These are phyloP conservation scores for Aspergillus fumigatiaffinis DNA, from an alignment of 2,329 filamentous ascomycete species.

Conservation along the genomic window DNA sequence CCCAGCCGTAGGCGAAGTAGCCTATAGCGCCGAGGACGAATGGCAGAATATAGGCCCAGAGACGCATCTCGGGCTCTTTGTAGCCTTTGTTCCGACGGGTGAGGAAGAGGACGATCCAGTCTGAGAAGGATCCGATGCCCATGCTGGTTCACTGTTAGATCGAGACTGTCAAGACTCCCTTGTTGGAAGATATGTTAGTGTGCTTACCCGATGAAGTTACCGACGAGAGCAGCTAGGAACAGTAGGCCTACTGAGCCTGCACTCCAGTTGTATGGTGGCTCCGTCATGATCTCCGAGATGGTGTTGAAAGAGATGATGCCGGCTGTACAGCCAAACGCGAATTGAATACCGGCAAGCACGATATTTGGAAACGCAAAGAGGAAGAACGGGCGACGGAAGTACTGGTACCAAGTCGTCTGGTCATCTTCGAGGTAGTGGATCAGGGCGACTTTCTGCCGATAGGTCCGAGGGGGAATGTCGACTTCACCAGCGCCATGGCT, in stretches of 20 bases:
- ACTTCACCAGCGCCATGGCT: conserved; percentile 15
- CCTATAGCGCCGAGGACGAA: conserved; percentile 32
- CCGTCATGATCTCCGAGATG: conserved; percentile 34
- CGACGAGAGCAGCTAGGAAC: conserved; percentile 32
- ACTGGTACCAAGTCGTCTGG: conserved; percentile 36
- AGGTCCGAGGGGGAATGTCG: conserved; percentile 19
- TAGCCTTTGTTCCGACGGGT: conserved; percentile 32
- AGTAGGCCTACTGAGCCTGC: conserved; percentile 29
- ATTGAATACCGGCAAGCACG: conserved; percentile 38
- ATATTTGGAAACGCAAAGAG: conserved; percentile 40
- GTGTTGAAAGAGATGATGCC: conserved; percentile 41
- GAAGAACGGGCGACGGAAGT: conserved; percentile 39
- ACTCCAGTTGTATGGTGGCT: conserved; percentile 34
- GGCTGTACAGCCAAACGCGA: conserved; percentile 40
- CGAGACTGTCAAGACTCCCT: too few relatives aligned
- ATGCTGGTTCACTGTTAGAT: conserved; percentile 32
- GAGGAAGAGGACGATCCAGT: conserved; percentile 30
- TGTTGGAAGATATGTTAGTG: too few relatives aligned
- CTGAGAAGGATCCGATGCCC: conserved; percentile 34
- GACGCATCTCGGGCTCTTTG: conserved; percentile 38
- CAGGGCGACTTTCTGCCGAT: conserved; percentile 21
- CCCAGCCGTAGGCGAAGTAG: conserved; percentile 40
- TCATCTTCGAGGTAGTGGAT: conserved; percentile 29
- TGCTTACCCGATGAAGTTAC: conserved; percentile 30
- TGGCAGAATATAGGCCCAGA: conserved; percentile 33